Conservation (phyloP, 2,329 filamentous ascomycete genomes). For the Diaporthe vaccinii region DNA sequence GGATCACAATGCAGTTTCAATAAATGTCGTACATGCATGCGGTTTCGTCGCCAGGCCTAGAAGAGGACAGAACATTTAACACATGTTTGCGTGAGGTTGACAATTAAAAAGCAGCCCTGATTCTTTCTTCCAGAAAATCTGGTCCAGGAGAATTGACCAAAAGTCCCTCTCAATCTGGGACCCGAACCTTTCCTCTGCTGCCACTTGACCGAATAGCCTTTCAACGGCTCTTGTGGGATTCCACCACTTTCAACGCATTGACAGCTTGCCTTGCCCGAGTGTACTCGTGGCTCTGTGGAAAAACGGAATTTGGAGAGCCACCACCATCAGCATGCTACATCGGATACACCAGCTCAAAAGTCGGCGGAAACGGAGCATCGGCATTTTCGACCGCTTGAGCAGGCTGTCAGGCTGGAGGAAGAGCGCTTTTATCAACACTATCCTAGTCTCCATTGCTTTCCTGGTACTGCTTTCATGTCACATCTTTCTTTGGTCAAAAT, state of each 20-base stretch:
- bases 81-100: too few species aligned
- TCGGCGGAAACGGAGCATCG: background rate
- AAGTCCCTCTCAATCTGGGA: background rate
- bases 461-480: background rate
- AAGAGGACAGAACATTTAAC: background rate
- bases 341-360: background rate
- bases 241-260: too few species aligned
- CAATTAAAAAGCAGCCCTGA: background rate
- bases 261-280: background rate
- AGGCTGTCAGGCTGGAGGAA: background rate
- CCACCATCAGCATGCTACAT: background rate
- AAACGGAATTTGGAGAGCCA: background rate
- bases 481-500: background rate
- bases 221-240: background rate
- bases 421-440: background rate
- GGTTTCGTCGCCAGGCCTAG: background rate
- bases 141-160: too few species aligned
- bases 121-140: too few species aligned
- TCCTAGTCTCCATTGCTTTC: background rate
- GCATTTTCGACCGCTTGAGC: background rate
- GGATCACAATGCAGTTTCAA: too few species aligned
- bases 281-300: background rate
- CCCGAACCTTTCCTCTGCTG: background rate
- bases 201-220: background rate
- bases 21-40: too few species aligned